Base-by-base conservation (phyloP, 2,329 filamentous ascomycete genomes). In the Diaporthe sp. region DNA sequence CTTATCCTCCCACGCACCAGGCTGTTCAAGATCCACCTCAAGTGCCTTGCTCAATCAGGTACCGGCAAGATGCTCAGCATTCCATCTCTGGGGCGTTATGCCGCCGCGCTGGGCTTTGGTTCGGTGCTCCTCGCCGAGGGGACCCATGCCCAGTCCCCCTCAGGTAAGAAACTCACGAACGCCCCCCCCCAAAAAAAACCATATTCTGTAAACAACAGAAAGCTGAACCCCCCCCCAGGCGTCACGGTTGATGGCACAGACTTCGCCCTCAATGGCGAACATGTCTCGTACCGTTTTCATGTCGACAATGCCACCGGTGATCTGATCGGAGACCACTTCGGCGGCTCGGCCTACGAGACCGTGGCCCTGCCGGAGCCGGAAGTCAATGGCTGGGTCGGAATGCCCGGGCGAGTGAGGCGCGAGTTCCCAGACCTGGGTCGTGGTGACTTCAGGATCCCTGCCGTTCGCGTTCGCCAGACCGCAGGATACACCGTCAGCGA, bases 351-450 rank as follows among this genome's bases (percentile, higher is more conserved):
- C 4, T 86, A 86, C 3, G 91, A 91, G 66, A 85, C 88, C 22
- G 84, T 88, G 2, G 7, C 71, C 27, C 32, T 73, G 19, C 61
- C 61, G 15, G 61, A 25, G 30, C 85, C 86, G 0, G 82, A 84
- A 1, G 83, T 85, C 50, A 79, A 85, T 25, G 91, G 91, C 58
- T 93, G 91, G 91, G 83, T 86, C 47, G 82, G 86, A 42, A 79
- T 84, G 65, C 80, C 86, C 47, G 87, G 86, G 15, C 89, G 88
- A 55, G 79, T 87, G 22, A 86, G 89, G 22, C 87, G 91, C 37
- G 91, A 93, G 78, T 92, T 92, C 71, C 91, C 91, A 2, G 91
- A 93, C 74, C 83, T 91, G 6, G 91, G 91, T 1, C 86, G 91
- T 10, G 91, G 91, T 22, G 91, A 93, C 78, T 91, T 92, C 76